These are phyloP conservation scores for Lagerstroemia speciosa DNA, from an alignment of 345 rosid species.

Conservation along the genomic window DNA sequence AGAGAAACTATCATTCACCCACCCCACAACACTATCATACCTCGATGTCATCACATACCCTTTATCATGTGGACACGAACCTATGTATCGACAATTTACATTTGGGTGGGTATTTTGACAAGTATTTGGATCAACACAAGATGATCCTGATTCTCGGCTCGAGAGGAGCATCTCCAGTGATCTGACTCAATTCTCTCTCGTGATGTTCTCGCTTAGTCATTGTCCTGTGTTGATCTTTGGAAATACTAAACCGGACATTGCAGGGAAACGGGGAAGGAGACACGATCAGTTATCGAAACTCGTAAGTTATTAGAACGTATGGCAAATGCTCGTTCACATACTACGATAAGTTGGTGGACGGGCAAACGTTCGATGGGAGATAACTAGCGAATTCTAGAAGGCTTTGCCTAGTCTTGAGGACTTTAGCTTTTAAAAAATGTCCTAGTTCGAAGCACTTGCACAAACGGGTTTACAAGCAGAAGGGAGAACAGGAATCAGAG, in stretches of 20 bases:
- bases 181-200: too few relatives aligned
- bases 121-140: too few relatives aligned
- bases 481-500: neutral
- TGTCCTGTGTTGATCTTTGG: too few relatives aligned
- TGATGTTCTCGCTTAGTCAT: too few relatives aligned
- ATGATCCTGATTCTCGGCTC: too few relatives aligned
- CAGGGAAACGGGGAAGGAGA: neutral
- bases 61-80: neutral
- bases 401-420: neutral
- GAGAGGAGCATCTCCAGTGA: too few relatives aligned
- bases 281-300: neutral
- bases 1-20: conserved; percentile 1
- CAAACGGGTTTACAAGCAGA: neutral
- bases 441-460: neutral
- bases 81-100: neutral
- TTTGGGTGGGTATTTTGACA: neutral
- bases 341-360: neutral
- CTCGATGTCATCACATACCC: neutral
- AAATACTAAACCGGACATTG: too few relatives aligned
- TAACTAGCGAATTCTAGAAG: neutral
- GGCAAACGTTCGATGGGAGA: neutral
- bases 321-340: too few relatives aligned
- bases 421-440: too few relatives aligned
- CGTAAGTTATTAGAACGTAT: neutral
- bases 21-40: neutral